Evolutionary conservation across 306 rosid species (phyloP), one percentile per base, ranked within the genome.

Genomic region (barrel medic (Medicago truncatula)): DNA sequence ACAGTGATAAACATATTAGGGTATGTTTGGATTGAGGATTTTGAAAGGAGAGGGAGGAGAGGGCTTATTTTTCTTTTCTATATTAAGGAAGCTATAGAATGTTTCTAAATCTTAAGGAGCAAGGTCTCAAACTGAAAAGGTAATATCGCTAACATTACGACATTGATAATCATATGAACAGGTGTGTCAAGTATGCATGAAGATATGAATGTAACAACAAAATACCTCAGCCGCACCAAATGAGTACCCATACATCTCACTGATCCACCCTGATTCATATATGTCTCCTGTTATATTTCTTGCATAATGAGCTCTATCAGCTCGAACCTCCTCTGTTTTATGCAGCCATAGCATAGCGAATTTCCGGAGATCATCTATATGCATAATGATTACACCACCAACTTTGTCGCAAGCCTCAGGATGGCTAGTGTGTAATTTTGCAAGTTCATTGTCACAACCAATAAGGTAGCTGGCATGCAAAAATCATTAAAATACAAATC

Each of bases 191-290:
- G 34, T 62, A 52, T 53, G 65, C 58, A 41, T 23, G 13, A 46
- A 12, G 36, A 52, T 38, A 84, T 64, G 65, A 56, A 74, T 9
- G 63, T 64, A 65, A 53, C 67, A 72, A 73, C 15, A 64, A 74
- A 72, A 38, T 95, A 95, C 99, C 99, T 95, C 99, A 4, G 99
- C 99, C 6, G 99, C 99, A 3, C 96, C 99, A 6, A 95, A 95
- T 44, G 99, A 95, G 85, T 95, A 95, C 44, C 99, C 99, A 78
- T 95, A 95, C 99, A 92, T 95, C 87, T 95, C 99, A 73, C 99
- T 95, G 13, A 92, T 95, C 99, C 99, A 95, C 57, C 99, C 99
- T 18, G 99, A 90, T 75, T 74, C 84, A 75, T 84, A 95, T 79
- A 95, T 83, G 84, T 95, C 99, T 59, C 99, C 99, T 7, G 99